Percentiles rank a stretch among this genome's conserved stretches.
phyloP scores from a whole-genome alignment of 106 monocot genomes.

The Iris macrosiphon region DNA sequence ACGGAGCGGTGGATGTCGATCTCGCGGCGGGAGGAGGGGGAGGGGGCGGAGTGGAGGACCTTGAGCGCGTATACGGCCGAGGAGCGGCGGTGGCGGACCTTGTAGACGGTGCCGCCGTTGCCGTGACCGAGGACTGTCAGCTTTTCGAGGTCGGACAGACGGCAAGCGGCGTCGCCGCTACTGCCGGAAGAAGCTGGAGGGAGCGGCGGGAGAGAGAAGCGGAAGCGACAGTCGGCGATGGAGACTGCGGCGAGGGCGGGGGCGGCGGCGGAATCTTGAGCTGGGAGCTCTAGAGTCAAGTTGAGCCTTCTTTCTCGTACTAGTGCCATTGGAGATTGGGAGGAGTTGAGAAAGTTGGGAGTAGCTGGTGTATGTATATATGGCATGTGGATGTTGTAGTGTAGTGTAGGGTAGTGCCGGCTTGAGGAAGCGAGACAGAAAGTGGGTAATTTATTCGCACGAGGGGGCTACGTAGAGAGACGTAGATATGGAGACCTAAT shows the following conservation, averaged over 20 bases:
- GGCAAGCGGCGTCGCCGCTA: constrained; percentile 4
- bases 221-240: constrained; percentile 2
- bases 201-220: constrained; percentile 3
- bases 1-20: constrained; percentile 51
- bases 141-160: constrained; percentile 65
- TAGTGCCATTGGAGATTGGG: constrained; percentile 19
- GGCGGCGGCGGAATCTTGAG: background rate
- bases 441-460: too few relatives aligned
- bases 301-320: constrained; percentile 27
- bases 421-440: too few relatives aligned
- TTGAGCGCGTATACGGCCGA: constrained; percentile 58
- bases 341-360: too few relatives aligned
- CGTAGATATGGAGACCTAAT: too few relatives aligned
- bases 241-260: background rate
- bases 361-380: too few relatives aligned
- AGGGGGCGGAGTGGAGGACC: constrained; percentile 29
- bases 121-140: constrained; percentile 71
- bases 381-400: too few relatives aligned
- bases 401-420: too few relatives aligned
- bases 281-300: constrained; percentile 31
- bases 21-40: constrained; percentile 22
- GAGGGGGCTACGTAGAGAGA: too few relatives aligned
- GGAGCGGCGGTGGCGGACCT: constrained; percentile 62
- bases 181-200: background rate
- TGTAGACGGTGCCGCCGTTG: constrained; percentile 87